Conservation (phyloP, 2,329 filamentous ascomycete species). For the Cordyceps tenuipes region DNA sequence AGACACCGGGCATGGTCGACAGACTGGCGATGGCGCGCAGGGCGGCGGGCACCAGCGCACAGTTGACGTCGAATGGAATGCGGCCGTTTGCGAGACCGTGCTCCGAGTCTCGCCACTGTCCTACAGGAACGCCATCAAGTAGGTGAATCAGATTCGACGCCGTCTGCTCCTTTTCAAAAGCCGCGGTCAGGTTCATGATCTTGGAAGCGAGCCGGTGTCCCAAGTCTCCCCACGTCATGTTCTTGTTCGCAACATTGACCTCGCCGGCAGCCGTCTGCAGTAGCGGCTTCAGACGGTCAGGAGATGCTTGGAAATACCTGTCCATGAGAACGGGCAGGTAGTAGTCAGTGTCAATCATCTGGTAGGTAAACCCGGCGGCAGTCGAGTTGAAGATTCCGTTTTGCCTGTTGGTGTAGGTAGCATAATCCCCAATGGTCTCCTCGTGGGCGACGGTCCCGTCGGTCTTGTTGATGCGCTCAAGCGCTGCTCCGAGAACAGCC, state of each 20-base stretch:
- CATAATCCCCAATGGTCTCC: conserved; percentile 58
- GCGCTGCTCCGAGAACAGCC: conserved; percentile 50
- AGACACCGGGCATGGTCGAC: conserved; percentile 37
- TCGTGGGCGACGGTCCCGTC: conserved; percentile 57
- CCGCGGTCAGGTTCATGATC: conserved; percentile 46
- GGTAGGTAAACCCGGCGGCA: conserved; percentile 47
- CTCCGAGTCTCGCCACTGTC: conserved; percentile 55
- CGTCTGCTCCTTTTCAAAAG: conserved; percentile 45
- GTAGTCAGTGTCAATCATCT: conserved; percentile 57
- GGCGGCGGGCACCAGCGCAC: conserved; percentile 52
- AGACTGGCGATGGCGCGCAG: conserved; percentile 49
- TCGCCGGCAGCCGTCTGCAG: conserved; percentile 34
- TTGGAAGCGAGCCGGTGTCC: conserved; percentile 45
- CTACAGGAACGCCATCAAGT: conserved; percentile 44
- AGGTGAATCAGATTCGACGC: conserved; percentile 50
- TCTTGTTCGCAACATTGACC: conserved; percentile 41
- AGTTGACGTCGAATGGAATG: conserved; percentile 59
- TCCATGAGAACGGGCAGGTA: conserved; percentile 50
- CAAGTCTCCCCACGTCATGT: conserved; percentile 45
- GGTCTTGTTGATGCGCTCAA: conserved; percentile 51
- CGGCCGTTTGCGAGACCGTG: conserved; percentile 52
- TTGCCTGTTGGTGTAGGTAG: conserved; percentile 49
- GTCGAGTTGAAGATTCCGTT: conserved; percentile 40
- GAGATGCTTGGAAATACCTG: conserved; percentile 43
- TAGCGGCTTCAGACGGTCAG: conserved; percentile 28